A percentile compares a stretch with the other conserved stretches of the same genome.
Evolutionary conservation across 2,329 filamentous ascomycete genomes (phyloP).

Genomic region (Magnaporthiopsis poae): DNA sequence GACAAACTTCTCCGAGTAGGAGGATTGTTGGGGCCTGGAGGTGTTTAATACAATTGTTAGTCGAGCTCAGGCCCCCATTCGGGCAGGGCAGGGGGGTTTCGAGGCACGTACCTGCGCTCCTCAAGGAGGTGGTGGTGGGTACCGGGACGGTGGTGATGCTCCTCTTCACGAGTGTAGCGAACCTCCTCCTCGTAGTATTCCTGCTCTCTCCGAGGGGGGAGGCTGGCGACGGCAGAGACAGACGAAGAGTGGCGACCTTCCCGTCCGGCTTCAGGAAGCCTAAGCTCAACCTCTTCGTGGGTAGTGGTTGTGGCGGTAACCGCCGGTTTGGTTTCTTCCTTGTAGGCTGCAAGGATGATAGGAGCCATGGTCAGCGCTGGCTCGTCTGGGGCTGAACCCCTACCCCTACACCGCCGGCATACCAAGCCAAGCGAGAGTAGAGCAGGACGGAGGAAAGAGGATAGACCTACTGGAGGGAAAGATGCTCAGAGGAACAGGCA

Average conservation of each 20-base stretch:
- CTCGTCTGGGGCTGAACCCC: conserved; percentile 25
- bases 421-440: not conserved
- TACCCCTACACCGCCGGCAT: not conserved
- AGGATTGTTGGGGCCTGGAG: conserved; percentile 27
- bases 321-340: conserved; percentile 22
- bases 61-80: too few species aligned
- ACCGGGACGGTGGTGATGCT: conserved; percentile 64
- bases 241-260: conserved; percentile 88
- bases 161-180: conserved; percentile 67
- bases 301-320: conserved; percentile 42
- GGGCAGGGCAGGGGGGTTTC: not conserved
- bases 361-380: conserved; percentile 38
- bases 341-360: not conserved
- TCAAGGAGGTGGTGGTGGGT: conserved; percentile 46
- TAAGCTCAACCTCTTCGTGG: conserved; percentile 84
- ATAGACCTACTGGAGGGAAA: conserved; percentile 90
- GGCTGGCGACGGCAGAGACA: conserved; percentile 54
- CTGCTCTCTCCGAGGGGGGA: conserved; percentile 50
- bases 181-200: conserved; percentile 75
- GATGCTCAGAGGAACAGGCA: conserved; percentile 99
- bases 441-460: conserved; percentile 11
- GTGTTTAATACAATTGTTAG: conserved; percentile 10
- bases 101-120: conserved; percentile 37
- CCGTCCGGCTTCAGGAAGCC: conserved; percentile 83
- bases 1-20: conserved; percentile 55